Conservation (phyloP, 768 basidiomycete species). For the Symmetrospora coprosmae region DNA sequence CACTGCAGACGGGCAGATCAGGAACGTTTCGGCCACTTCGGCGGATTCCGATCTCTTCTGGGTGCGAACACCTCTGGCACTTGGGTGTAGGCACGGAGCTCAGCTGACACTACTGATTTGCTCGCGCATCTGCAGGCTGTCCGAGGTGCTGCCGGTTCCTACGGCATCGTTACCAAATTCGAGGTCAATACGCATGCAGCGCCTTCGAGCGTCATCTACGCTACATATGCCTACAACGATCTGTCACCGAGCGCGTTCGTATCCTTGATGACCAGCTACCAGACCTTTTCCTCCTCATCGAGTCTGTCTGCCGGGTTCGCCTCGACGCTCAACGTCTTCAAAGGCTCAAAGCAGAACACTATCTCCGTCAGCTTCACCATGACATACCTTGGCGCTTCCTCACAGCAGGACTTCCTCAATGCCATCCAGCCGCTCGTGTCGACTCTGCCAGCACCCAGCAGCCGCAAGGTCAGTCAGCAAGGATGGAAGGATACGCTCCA, state of each 20-base stretch:
- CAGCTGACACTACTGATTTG: no score
- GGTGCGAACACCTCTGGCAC: background rate
- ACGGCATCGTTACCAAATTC: background rate
- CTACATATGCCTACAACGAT: constrained; percentile 22
- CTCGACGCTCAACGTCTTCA: background rate
- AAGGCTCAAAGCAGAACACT: background rate
- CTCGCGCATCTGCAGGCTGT: no score
- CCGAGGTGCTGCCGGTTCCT: background rate
- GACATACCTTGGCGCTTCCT: background rate
- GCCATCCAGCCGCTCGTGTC: constrained; percentile 14
- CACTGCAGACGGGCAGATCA: background rate
- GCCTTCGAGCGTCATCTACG: constrained; percentile 19
- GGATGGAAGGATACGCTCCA: constrained; percentile 15
- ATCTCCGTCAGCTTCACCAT: background rate
- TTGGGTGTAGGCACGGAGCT: background rate
- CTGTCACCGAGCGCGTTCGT: background rate
- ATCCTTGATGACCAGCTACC: background rate
- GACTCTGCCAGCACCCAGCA: constrained; percentile 7
- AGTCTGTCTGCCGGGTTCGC: background rate
- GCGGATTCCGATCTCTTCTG: background rate
- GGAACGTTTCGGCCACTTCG: background rate
- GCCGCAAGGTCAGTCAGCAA: background rate
- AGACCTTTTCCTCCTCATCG: background rate
- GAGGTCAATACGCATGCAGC: background rate
- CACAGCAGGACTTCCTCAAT: background rate